phyloP scores from a whole-genome alignment of 805 yeast species.

The Yamadazyma olivae region DNA sequence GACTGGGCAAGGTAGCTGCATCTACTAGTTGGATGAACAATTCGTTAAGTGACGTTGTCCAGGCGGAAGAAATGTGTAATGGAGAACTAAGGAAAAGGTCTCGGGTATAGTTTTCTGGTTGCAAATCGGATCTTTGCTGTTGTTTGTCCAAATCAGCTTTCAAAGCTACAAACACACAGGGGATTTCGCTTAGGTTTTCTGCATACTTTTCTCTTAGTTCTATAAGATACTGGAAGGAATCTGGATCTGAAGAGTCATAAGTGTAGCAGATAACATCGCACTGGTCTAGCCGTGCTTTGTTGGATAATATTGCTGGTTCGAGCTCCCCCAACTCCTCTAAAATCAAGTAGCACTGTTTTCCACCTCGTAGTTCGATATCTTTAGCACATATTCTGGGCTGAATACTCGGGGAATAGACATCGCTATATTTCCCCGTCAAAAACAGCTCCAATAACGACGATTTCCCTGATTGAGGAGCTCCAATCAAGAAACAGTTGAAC shows the following conservation, averaged over 20 bases:
- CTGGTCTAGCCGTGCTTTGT: slow-evolving; percentile 63
- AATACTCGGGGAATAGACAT: slow-evolving; percentile 75
- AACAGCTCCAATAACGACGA: slow-evolving; percentile 81
- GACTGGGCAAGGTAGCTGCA: slow-evolving; percentile 76
- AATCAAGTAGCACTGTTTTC: slow-evolving; percentile 90
- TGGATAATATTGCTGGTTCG: slow-evolving; percentile 78
- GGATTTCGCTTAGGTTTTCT: slow-evolving; percentile 58
- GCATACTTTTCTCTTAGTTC: slow-evolving; percentile 63
- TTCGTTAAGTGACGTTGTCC: slow-evolving; percentile 86
- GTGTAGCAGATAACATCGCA: slow-evolving; percentile 90
- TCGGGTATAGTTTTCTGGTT: slow-evolving; percentile 84
- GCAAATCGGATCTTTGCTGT: slow-evolving; percentile 81
- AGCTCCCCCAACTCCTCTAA: slow-evolving; percentile 87
- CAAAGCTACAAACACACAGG: slow-evolving; percentile 83
- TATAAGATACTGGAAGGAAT: slow-evolving; percentile 80
- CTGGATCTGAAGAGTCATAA: slow-evolving; percentile 95
- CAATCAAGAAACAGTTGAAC: slow-evolving; percentile 84
- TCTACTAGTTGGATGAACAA: slow-evolving; percentile 83
- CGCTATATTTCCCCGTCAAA: slow-evolving; percentile 68
- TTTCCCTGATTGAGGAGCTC: slow-evolving; percentile 85
- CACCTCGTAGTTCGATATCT: slow-evolving; percentile 90
- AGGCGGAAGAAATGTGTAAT: slow-evolving; percentile 81
- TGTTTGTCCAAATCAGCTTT: slow-evolving; percentile 96
- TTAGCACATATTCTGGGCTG: slow-evolving; percentile 82
- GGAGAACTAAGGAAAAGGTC: slow-evolving; percentile 72